Percentiles rank a stretch among this genome's conserved stretches.
phyloP scores from a whole-genome alignment of 192 early-diverging fungal genomes.

The Backusella tarrabulga region DNA sequence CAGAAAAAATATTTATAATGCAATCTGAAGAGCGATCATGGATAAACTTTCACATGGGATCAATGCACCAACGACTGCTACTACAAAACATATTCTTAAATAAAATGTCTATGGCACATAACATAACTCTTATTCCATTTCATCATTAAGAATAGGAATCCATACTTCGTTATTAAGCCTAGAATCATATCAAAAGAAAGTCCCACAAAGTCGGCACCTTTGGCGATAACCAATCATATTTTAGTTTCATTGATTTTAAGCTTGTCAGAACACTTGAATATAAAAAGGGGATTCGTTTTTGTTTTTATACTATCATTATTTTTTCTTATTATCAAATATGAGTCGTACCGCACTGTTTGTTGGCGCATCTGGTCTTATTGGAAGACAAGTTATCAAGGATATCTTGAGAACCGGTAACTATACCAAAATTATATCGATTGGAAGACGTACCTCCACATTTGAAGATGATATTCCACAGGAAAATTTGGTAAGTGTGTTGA shows the following conservation, averaged over 20 bases:
- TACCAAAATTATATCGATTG: slow-evolving; percentile 52
- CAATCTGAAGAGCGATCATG: too few relatives aligned
- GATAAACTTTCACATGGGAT: too few relatives aligned
- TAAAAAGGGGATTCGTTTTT: background rate
- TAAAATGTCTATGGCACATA: too few relatives aligned
- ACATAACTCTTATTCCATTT: too few relatives aligned
- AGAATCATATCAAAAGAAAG: background rate
- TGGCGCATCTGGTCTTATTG: slow-evolving; percentile 24
- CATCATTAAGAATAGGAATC: background rate
- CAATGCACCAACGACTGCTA: too few relatives aligned
- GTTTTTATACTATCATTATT: background rate
- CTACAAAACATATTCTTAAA: too few relatives aligned
- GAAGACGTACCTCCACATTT: slow-evolving; percentile 44
- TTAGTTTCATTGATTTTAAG: background rate
- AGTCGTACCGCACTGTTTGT: background rate
- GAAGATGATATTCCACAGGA: slow-evolving; percentile 41
- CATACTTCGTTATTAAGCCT: background rate
- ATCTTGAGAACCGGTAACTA: slow-evolving; percentile 45
- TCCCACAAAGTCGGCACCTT: background rate
- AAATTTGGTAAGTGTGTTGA: slow-evolving; percentile 29
- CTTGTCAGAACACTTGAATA: background rate
- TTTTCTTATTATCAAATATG: background rate
- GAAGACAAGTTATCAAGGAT: slow-evolving; percentile 55
- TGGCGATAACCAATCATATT: background rate
- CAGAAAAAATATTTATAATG: too few relatives aligned